Percentiles rank a stretch among this genome's conserved stretches.
Conservation (phyloP, 2,329 filamentous ascomycete species). For the Plenodomus tracheiphilus region DNA sequence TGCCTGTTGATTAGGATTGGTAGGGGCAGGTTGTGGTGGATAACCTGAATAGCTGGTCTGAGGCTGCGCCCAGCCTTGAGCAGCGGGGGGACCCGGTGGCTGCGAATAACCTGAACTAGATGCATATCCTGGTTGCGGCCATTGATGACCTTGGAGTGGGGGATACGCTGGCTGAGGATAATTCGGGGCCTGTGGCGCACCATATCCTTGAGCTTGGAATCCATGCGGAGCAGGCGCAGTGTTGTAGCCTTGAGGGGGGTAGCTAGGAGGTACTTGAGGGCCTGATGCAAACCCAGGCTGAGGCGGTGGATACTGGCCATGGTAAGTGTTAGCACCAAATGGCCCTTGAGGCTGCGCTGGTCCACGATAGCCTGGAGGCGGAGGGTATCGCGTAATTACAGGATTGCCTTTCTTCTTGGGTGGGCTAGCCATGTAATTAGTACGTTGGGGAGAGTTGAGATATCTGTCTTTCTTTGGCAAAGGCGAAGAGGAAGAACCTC, state of each 20-base stretch:
- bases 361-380: slow-evolving; percentile 52
- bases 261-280: slow-evolving; percentile 21
- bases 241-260: slow-evolving; percentile 27
- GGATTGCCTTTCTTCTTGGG: slow-evolving; percentile 53
- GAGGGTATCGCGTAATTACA: slow-evolving; percentile 55
- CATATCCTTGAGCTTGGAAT: slow-evolving; percentile 31
- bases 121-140: slow-evolving; percentile 29
- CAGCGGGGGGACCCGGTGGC: slow-evolving; percentile 19
- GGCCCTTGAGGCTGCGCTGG: slow-evolving; percentile 38
- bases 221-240: slow-evolving; percentile 20
- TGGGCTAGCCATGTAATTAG: slow-evolving; percentile 28
- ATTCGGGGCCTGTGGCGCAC: slow-evolving; percentile 21
- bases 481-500: not conserved
- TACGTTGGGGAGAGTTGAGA: not conserved
- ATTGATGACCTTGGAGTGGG: slow-evolving; percentile 28
- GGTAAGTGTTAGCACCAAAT: slow-evolving; percentile 29
- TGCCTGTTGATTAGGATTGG: slow-evolving; percentile 26
- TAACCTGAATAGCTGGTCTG: slow-evolving; percentile 24
- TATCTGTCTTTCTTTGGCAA: no score
- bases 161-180: slow-evolving; percentile 25
- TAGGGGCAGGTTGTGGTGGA: slow-evolving; percentile 18
- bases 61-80: slow-evolving; percentile 26
- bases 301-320: slow-evolving; percentile 30
- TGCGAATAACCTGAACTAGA: slow-evolving; percentile 28
- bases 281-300: slow-evolving; percentile 34